Base-by-base conservation (phyloP, 2,329 filamentous ascomycete genomes). In the Neocucurbitaria cava region DNA sequence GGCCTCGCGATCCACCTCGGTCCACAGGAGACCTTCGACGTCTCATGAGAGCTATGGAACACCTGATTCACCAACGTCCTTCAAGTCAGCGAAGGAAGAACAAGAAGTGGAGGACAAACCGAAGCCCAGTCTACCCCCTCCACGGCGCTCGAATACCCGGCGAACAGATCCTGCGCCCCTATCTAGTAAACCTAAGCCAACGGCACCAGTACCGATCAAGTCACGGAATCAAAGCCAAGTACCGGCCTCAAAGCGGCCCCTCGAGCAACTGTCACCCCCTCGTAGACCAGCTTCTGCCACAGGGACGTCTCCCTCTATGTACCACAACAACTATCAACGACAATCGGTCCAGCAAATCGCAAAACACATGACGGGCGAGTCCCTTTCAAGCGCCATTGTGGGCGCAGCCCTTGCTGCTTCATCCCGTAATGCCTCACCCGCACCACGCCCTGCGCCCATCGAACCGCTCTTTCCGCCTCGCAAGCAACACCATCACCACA, bases 311-410 rank as follows among this genome's bases (percentile, higher is more conserved):
- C 62, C 65, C 17, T 71, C 70, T 2, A 45, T 71, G 15, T 73
- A 69, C 54, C 72, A 78, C 76, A 78, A 55, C 68, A 76, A 58
- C 62, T 79, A 66, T 70, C 77, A 66, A 51, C 72, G 69, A 53
- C 69, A 59, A 58, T 77, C 44, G 1, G 66, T 73, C 15, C 75
- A 67, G 54, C 69, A 73, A 9, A 74, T 78, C 40, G 75, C 76
- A 8, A 79, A 79, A 7, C 76, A 81, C 46, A 79, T 87, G 24
- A 83, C 83, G 1, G 80, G 90, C 9, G 83, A 88, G 54, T 87
- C 87, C 0, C 83, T 93, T 7, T 87, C 89, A 11, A 85, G 86
- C 64, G 90, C 90, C 58, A 91, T 93, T 53, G 83, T 93, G 65
- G 90, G 89, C 2, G 87, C 89, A 1, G 89, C 87, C 21, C 79